A percentile compares a stretch with the other conserved stretches of the same genome.
Evolutionary conservation across 805 yeast species (phyloP).

Genomic region (Metschnikowia matae): DNA sequence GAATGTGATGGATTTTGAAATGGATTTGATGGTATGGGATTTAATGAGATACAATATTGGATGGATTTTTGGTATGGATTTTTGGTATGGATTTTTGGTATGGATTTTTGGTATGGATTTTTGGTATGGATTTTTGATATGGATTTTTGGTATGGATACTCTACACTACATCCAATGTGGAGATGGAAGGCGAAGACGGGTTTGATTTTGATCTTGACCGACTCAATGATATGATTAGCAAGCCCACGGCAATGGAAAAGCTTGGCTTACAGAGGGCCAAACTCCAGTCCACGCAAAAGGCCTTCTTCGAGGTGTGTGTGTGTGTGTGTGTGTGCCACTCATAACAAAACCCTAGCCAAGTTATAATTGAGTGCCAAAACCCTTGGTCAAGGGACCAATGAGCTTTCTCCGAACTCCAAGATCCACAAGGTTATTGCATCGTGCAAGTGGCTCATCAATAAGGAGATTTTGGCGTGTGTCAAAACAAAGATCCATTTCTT

Average conservation of each 20-base stretch:
- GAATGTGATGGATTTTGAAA: too few relatives aligned
- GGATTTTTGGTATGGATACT: too few relatives aligned
- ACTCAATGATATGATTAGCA: slow-evolving; percentile 20
- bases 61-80: too few relatives aligned
- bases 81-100: too few relatives aligned
- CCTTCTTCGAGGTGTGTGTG: slow-evolving; percentile 49
- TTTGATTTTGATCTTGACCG: slow-evolving; percentile 13
- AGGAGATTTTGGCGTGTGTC: slow-evolving; percentile 13
- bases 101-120: too few relatives aligned
- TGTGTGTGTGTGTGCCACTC: slow-evolving; percentile 45
- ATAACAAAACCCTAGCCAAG: slow-evolving; percentile 22
- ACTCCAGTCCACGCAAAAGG: slow-evolving; percentile 34
- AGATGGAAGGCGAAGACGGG: slow-evolving; percentile 7
- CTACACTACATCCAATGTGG: slow-evolving; percentile 2
- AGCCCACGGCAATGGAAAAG: slow-evolving; percentile 36
- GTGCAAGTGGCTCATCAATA: slow-evolving; percentile 12
- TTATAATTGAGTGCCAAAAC: slow-evolving; percentile 14
- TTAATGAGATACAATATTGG: too few relatives aligned
- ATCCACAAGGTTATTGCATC: slow-evolving; percentile 14
- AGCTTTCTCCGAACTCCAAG: slow-evolving; percentile 15
- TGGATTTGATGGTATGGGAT: too few relatives aligned
- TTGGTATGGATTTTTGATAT: too few relatives aligned
- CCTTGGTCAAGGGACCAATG: slow-evolving; percentile 14
- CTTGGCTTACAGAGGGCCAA: slow-evolving; percentile 40
- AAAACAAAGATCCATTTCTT: slow-evolving; percentile 26